Conservation (phyloP, 805 yeast genomes). For the Starmerella asiatica region DNA sequence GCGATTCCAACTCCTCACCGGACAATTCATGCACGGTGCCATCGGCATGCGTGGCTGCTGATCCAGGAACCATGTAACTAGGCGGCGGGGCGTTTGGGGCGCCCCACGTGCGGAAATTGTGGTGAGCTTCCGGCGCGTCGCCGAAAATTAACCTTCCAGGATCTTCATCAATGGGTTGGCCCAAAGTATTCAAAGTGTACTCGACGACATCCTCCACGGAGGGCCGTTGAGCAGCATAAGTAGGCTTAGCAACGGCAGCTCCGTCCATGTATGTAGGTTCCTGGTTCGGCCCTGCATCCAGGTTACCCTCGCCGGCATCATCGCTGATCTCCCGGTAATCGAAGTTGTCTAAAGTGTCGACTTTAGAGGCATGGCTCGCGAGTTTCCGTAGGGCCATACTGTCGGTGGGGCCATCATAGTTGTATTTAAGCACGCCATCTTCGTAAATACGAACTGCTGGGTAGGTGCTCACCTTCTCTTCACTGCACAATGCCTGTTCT, state of each 20-base stretch:
- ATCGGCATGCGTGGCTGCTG: conserved; percentile 16
- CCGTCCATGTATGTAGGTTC: conserved; percentile 12
- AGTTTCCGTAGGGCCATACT: conserved; percentile 8
- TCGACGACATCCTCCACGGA: conserved; percentile 14
- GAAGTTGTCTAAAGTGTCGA: conserved; percentile 6
- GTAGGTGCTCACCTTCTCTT: conserved; percentile 3
- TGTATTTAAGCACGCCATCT: conserved; percentile 11
- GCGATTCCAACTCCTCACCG: conserved; percentile 21
- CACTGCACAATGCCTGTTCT: conserved; percentile 10
- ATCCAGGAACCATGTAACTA: conserved; percentile 6
- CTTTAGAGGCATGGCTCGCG: conserved; percentile 6
- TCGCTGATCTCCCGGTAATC: conserved; percentile 3
- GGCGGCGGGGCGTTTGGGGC: conserved; percentile 19
- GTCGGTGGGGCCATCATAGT: conserved; percentile 10
- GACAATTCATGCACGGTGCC: conserved; percentile 26
- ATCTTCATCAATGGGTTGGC: conserved; percentile 16
- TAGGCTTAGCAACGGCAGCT: conserved; percentile 9
- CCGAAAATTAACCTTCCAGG: conserved; percentile 17
- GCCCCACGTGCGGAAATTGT: conserved; percentile 17
- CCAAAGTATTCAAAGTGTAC: conserved; percentile 14
- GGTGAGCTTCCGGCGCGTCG: conserved; percentile 15
- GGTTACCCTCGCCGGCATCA: conserved; percentile 1
- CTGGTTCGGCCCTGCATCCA: conserved; percentile 9
- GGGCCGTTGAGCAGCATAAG: conserved; percentile 5
- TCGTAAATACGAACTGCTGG: conserved; percentile 16